A percentile compares a stretch with the other conserved stretches of the same genome.
Evolutionary conservation across 345 rosid genomes (phyloP).

Genomic region (Viola odorata): DNA sequence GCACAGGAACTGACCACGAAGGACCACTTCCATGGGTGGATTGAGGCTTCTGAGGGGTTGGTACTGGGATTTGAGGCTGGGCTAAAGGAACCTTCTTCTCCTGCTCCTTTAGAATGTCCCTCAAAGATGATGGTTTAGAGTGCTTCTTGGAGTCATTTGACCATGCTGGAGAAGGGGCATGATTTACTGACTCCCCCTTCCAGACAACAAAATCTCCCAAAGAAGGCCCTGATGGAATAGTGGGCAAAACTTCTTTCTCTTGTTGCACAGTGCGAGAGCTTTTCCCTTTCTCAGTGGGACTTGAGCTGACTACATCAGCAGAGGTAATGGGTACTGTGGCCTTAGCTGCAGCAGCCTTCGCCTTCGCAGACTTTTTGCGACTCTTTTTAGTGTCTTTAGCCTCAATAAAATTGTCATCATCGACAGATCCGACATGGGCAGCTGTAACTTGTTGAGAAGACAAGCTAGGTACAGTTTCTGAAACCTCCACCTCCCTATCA

Average conservation of each 20-base stretch:
- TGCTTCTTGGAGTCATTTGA: conserved; percentile 61
- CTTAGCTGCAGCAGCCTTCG: conserved; percentile 58
- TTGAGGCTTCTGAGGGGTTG: conserved; percentile 51
- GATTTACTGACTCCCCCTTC: conserved; percentile 60
- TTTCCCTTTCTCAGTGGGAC: conserved; percentile 72
- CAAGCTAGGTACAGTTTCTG: conserved; percentile 24
- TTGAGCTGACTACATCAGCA: conserved; percentile 45
- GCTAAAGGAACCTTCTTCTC: conserved; percentile 49
- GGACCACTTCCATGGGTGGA: conserved; percentile 32
- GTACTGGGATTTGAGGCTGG: conserved; percentile 45
- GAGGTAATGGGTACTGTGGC: conserved; percentile 29
- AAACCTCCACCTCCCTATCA: conserved; percentile 40
- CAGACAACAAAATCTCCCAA: conserved; percentile 94
- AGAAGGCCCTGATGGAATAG: conserved; percentile 88
- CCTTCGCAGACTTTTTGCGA: conserved; percentile 86
- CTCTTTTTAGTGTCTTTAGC: conserved; percentile 84
- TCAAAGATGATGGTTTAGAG: conserved; percentile 61
- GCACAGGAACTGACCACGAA: conserved; percentile 50
- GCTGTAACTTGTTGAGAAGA: conserved; percentile 25
- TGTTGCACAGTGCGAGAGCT: conserved; percentile 48
- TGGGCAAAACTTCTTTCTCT: conserved; percentile 65
- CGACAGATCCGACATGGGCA: conserved; percentile 35
- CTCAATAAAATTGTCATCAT: conserved; percentile 70
- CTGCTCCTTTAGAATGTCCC: conserved; percentile 94
- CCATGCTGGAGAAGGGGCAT: conserved; percentile 80